Base-by-base conservation (phyloP, 2,329 filamentous ascomycete species). In the Aaosphaeria arxii region DNA sequence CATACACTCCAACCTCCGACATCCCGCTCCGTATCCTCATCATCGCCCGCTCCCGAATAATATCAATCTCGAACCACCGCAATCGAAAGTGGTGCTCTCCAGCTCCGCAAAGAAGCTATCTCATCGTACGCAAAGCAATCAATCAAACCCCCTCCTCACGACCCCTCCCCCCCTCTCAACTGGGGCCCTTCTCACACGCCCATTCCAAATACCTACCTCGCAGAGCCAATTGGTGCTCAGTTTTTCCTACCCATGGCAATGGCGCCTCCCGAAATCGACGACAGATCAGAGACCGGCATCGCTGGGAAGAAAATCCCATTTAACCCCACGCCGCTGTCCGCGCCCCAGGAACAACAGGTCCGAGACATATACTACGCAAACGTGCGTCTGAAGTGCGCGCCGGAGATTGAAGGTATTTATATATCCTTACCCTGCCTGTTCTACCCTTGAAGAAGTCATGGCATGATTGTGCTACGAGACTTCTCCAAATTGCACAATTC, bases 371-470 rank as follows among this genome's bases (percentile, higher is more conserved):
- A 90, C 74, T 88, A 94, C 73, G 82, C 86, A 64, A 88, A 89
- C 55, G 88, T 92, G 6, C 88, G 89, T 0, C 80, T 90, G 1
- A 84, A 91, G 51, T 85, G 92, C 44, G 85, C 92, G 61, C 85
- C 90, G 45, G 75, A 78, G 63, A 76, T 79, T 38, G 67, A 73
- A 69, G 72, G 75, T 77, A 62, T 36, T 58, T 53, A 35, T 11
- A n/a, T 29, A 13, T 9, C 41, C 11, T 30, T 43, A 36, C 30
- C 36, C 11, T 11, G 7, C 24, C 7, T 40, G 39, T 40, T 24
- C 17, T 24, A 24, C 17, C 17, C 17, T 24, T 24, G 17, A 24
- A 24, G 17, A 24, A 24, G 17, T 24, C 17, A 24, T 24, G 17
- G 17, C 17, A 24, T 24, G 17, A 24, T 24, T 24, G 17, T 24